These are phyloP conservation scores for Kewa caespitosa DNA, from an alignment of 179 eudicot species.

Conservation along the genomic window DNA sequence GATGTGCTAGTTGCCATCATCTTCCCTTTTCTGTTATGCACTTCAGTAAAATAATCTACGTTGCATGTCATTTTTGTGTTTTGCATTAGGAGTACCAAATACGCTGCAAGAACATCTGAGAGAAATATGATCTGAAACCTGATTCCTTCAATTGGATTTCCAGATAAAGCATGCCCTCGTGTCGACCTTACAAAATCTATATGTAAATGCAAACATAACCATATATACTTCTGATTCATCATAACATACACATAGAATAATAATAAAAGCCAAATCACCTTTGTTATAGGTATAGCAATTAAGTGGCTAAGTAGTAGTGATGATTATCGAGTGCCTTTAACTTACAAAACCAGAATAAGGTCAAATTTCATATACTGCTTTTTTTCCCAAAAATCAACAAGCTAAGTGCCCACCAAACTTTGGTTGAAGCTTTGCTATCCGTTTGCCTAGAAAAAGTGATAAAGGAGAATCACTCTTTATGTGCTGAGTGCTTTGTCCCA, in stretches of 20 bases:
- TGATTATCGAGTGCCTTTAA: conserved; percentile 15
- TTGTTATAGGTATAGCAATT: neutral
- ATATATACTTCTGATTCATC: too few relatives aligned
- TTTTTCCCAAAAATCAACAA: neutral
- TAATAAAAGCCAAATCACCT: neutral
- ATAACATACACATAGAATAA: neutral
- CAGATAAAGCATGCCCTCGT: too few relatives aligned
- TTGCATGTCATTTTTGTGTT: too few relatives aligned
- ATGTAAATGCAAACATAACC: too few relatives aligned
- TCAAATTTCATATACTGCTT: conserved; percentile 26
- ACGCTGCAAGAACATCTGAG: neutral
- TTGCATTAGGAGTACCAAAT: neutral
- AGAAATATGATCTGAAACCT: neutral
- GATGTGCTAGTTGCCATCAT: too few relatives aligned
- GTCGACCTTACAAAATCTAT: too few relatives aligned
- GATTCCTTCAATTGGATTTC: neutral
- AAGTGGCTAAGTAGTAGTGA: conserved; percentile 5
- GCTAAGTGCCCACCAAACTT: conserved; percentile 14
- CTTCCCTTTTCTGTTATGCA: too few relatives aligned
- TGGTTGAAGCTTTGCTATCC: conserved; percentile 12
- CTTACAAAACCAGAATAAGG: conserved; percentile 19
- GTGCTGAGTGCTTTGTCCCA: conserved; percentile 6
- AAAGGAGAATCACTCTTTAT: conserved; percentile 19
- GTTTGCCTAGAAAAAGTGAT: neutral
- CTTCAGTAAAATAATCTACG: too few relatives aligned